phyloP scores from a whole-genome alignment of 148 eudicot species.

The Dysphania ambrosioides region DNA sequence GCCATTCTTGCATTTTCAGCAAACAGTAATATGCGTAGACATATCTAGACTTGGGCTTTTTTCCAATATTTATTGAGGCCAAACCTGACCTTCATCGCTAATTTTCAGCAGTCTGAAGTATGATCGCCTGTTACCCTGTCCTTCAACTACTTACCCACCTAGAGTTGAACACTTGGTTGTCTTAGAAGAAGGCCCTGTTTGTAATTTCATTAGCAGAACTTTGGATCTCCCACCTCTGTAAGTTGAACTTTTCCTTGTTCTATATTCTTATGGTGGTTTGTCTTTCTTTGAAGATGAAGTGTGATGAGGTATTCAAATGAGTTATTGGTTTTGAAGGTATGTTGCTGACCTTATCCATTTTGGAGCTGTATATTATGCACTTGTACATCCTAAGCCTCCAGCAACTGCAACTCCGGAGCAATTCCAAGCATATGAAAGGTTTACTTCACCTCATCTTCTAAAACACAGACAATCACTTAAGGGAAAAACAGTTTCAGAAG shows the following conservation, averaged over 20 bases:
- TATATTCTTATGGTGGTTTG: not conserved
- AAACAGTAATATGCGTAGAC: not conserved
- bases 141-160: constrained; percentile 52
- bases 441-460: constrained; percentile 63
- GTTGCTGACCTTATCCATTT: constrained; percentile 91
- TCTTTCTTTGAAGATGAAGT: not conserved
- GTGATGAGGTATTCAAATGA: constrained; percentile 20
- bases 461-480: constrained; percentile 57
- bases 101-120: constrained; percentile 52
- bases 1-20: not conserved
- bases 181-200: constrained; percentile 67
- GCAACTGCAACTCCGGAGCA: constrained; percentile 80
- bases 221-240: constrained; percentile 76
- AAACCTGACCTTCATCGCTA: constrained; percentile 7
- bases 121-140: constrained; percentile 76
- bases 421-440: constrained; percentile 48
- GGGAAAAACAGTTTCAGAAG: constrained; percentile 84
- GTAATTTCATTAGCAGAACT: constrained; percentile 62
- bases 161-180: constrained; percentile 93
- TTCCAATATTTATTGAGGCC: not conserved
- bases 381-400: constrained; percentile 87
- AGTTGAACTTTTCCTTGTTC: constrained; percentile 28
- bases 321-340: constrained; percentile 54
- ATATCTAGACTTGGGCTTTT: not conserved
- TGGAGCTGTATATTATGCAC: constrained; percentile 94